Base-by-base conservation (phyloP, 495 filamentous ascomycete species). In the Hypoxylon trugodes region DNA sequence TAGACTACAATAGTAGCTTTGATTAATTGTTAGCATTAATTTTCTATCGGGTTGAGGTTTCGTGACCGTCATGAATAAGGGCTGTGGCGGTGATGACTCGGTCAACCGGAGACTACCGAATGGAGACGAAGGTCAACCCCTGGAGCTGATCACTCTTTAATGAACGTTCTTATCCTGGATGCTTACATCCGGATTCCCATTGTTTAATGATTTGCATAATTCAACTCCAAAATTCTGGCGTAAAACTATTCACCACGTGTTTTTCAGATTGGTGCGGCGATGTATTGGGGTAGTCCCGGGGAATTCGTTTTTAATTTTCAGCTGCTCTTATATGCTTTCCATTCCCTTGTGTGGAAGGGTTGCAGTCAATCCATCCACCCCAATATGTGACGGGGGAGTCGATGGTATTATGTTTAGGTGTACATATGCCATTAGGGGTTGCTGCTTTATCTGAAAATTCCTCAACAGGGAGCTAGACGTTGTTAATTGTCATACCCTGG, bases 161-260 rank as follows among this genome's bases (percentile, higher is more conserved):
- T 28, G 26, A 60, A 52, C 28, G 55, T 55, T 50, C 42, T 37
- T 47, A 47, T 22, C 33, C 8, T 32, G 32, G 13, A n/a, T 33
- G 13, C 15, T 43, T 25, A 9, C 40, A n/a, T 56, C 52, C 28
- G n/a, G 21, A 22, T 13, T 13, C 9, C 25, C 35, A 26, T 35
- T 41, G 33, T 26, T 22, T 38, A 36, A 32, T 21, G 3, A 42
- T 16, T 16, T 35, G 25, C 25, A 7, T 10, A 10, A 19, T 13
- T 25, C 4, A 15, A 35, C 26, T 45, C 47, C 19, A n/a, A 35
- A n/a, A 21, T 24, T 33, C 46, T 56, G 30, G 28, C 38, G 10
- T 12, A n/a, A 15, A 40, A 15, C n/a, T 5, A 42, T 42, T 18
- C 15, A 8, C 9, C 24, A 3, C 22, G 19, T 53, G 6, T n/a